phyloP scores from a whole-genome alignment of 2,329 filamentous ascomycete genomes.

The Nemania diffusa region DNA sequence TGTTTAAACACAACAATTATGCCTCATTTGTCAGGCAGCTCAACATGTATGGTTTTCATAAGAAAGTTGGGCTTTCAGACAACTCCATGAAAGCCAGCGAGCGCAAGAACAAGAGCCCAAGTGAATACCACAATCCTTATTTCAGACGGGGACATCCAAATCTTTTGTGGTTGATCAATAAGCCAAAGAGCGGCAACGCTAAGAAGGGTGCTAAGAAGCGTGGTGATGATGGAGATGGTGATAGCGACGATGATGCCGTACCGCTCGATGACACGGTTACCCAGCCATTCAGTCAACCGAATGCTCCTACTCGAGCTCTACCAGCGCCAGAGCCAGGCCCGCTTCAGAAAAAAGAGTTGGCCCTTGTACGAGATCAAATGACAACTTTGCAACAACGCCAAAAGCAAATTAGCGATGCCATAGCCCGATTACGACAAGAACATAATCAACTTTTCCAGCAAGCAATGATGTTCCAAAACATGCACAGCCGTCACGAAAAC shows the following conservation, averaged over 20 bases:
- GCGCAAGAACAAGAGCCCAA: conserved; percentile 96
- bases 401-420: conserved; percentile 83
- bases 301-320: conserved; percentile 50
- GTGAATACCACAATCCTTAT: conserved; percentile 97
- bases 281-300: conserved; percentile 51
- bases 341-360: conserved; percentile 76
- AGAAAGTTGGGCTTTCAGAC: conserved; percentile 90
- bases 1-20: conserved; percentile 99
- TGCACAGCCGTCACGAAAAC: conserved; percentile 96
- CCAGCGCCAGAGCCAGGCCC: conserved; percentile 59
- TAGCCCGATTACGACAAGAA: conserved; percentile 82
- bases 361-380: conserved; percentile 81
- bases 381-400: conserved; percentile 87
- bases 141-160: conserved; percentile 94
- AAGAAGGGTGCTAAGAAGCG: conserved; percentile 70
- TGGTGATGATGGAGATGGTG: conserved; percentile 71
- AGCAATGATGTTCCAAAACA: conserved; percentile 86
- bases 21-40: conserved; percentile 95
- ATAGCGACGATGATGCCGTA: conserved; percentile 75
- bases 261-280: conserved; percentile 56
- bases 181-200: conserved; percentile 78
- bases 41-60: conserved; percentile 99
- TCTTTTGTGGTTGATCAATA: conserved; percentile 94
- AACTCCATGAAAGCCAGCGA: conserved; percentile 98
- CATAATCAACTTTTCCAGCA: conserved; percentile 90